Conservation (phyloP, 331 rosid species). For the Quercus lobata region DNA sequence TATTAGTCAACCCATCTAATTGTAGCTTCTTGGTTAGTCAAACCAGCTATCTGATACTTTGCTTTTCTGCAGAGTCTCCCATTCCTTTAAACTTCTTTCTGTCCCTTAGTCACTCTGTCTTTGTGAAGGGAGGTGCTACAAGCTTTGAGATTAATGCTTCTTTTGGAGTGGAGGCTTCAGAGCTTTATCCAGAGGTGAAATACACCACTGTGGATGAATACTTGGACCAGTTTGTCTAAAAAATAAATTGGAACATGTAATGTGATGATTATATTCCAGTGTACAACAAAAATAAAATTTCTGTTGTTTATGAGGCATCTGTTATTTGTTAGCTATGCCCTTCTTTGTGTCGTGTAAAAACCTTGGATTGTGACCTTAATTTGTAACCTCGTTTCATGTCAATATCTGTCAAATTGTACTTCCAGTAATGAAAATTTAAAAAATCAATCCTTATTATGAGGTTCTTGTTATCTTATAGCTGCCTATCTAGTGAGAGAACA, state of each 20-base stretch:
- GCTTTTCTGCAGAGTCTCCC: constrained; percentile 27
- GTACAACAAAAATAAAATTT: background rate
- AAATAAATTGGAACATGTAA: background rate
- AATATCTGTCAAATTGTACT: background rate
- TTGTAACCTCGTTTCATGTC: background rate
- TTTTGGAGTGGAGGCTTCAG: too few relatives aligned
- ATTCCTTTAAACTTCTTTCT: constrained; percentile 12
- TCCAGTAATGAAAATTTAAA: background rate
- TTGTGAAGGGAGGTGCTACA: constrained; percentile 27
- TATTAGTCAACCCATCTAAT: too few relatives aligned
- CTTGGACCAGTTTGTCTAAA: constrained; percentile 23
- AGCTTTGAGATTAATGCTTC: too few relatives aligned
- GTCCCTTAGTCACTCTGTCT: constrained; percentile 15
- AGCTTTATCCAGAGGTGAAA: too few relatives aligned
- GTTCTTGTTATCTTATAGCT: background rate
- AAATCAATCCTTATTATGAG: background rate
- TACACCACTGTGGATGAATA: too few relatives aligned
- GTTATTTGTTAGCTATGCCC: background rate
- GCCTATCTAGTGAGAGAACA: too few relatives aligned
- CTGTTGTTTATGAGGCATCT: background rate
- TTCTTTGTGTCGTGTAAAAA: background rate
- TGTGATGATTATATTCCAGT: background rate
- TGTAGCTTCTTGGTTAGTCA: too few relatives aligned
- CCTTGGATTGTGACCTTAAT: background rate
- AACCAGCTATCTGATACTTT: too few relatives aligned